These are phyloP conservation scores for Poa pratensis DNA, from an alignment of 176 grass and related monocot genomes.

Conservation along the genomic window DNA sequence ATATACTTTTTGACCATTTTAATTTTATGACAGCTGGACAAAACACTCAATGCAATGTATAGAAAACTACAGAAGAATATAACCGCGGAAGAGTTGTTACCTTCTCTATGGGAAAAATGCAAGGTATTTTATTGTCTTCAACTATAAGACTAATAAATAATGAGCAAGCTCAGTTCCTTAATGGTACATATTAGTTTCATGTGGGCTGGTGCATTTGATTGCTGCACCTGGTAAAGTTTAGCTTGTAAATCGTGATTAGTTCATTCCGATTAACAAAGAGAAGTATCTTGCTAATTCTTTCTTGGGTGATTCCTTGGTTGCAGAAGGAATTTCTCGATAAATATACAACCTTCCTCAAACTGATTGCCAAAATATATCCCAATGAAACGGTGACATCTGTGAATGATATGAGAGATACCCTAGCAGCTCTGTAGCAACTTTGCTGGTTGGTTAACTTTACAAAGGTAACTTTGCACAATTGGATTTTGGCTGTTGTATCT, in stretches of 20 bases:
- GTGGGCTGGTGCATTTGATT: not conserved
- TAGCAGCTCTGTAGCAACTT: conserved; percentile 53
- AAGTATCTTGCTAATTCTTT: not conserved
- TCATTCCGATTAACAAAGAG: not conserved
- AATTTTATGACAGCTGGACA: conserved; percentile 74
- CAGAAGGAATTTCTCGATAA: conserved; percentile 98
- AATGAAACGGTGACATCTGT: conserved; percentile 71
- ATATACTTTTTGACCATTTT: not conserved
- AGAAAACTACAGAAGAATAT: conserved; percentile 98
- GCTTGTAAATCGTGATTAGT: not conserved
- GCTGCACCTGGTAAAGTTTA: not conserved
- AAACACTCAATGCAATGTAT: conserved; percentile 91
- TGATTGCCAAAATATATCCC: conserved; percentile 90
- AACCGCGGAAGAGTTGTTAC: conserved; percentile 83
- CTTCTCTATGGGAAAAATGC: conserved; percentile 95
- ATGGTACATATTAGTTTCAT: not conserved
- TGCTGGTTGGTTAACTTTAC: conserved; percentile 24
- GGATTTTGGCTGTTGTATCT: conserved; percentile 9
- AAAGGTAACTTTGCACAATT: conserved; percentile 44
- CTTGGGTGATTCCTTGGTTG: conserved; percentile 17
- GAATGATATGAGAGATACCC: conserved; percentile 69
- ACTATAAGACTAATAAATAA: conserved; percentile 4
- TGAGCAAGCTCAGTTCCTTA: not conserved
- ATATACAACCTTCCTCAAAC: conserved; percentile 78
- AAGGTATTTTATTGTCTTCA: conserved; percentile 63